Base-by-base conservation (phyloP, 208 protist genomes). In the Acanthamoeba quina region DNA sequence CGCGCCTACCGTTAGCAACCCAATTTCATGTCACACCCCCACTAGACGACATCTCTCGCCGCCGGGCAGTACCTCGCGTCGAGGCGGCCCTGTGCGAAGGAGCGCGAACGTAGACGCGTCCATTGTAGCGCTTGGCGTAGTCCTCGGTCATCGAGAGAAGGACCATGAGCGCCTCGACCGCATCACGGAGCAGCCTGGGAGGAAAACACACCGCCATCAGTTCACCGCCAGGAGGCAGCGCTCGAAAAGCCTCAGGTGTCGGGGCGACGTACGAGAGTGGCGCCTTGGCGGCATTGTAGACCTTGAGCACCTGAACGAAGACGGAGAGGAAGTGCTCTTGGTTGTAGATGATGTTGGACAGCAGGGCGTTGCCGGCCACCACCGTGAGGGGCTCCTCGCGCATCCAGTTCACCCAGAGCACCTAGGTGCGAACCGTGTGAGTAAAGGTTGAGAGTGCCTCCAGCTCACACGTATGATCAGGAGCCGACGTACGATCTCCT, bases 261-360 rank as follows among this genome's bases (percentile, higher is more conserved):
- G 11, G 34, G 19, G 24, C 15, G 5, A 24, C 52, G 21, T 90
- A 90, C 83, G 83, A 64, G 21, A 72, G 52, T 19, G 83, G 83
- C 17, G 34, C 31, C 60, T 90, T 90, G 56, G 60, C 19, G 21
- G 88, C 62, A 24, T 92, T 92, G 68, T 80, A 92, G 60, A 44
- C 4, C 62, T 92, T 92, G 31, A 56, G n/a, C 41, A 78, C 19
- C 21, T 92, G 56, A 44, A 80, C 56, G 49, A 76, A 58, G 37
- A 60, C 44, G n/a, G n/a, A 44, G 26, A 78, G 44, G 88, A 92
- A 92, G 60, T 60, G 64, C 26, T 92, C 88, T 21, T 92, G 88
- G n/a, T 70, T 13, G 41, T 80, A 92, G 88, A 92, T 92, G 64
- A 92, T 72, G 44, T 92, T 92, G 62, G 47, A 64, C 47, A 80